Conservation (phyloP, 371 early-diverging fungal species). For the Syncephalastrum monosporum region DNA sequence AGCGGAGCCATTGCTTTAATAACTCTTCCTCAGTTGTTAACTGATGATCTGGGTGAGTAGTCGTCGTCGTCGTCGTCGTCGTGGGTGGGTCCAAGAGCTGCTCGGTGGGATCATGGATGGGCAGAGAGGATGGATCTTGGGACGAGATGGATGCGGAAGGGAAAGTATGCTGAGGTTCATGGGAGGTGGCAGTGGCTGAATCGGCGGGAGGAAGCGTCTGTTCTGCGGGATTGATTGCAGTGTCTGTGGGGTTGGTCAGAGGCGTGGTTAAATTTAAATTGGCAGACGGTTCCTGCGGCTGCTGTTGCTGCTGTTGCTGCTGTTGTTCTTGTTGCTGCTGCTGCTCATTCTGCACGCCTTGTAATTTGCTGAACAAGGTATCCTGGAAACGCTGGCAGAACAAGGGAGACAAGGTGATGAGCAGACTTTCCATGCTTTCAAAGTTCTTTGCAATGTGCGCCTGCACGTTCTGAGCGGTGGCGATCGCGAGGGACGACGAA, state of each 20-base stretch:
- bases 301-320: not conserved
- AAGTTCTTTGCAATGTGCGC: slow-evolving; percentile 25
- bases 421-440: slow-evolving; percentile 40
- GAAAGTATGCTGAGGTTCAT: too few species aligned
- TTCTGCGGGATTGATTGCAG: too few species aligned
- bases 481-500: slow-evolving; percentile 14
- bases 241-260: not conserved
- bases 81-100: not conserved
- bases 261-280: not conserved
- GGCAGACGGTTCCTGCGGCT: not conserved
- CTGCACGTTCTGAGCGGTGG: slow-evolving; percentile 26
- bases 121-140: too few species aligned
- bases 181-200: too few species aligned
- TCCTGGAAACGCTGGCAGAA: slow-evolving; percentile 39
- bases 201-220: too few species aligned
- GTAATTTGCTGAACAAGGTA: slow-evolving; percentile 27
- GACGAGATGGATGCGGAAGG: too few species aligned
- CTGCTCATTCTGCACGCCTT: slow-evolving; percentile 24
- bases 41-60: slow-evolving; percentile 1
- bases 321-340: slow-evolving; percentile 5
- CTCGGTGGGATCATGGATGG: not conserved
- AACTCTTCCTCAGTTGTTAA: not conserved
- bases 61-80: not conserved
- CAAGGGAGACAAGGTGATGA: slow-evolving; percentile 41
- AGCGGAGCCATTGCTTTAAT: slow-evolving; percentile 8